Base-by-base conservation (phyloP, 1,284 basidiomycete genomes). In the Amylostereum areolatum region DNA sequence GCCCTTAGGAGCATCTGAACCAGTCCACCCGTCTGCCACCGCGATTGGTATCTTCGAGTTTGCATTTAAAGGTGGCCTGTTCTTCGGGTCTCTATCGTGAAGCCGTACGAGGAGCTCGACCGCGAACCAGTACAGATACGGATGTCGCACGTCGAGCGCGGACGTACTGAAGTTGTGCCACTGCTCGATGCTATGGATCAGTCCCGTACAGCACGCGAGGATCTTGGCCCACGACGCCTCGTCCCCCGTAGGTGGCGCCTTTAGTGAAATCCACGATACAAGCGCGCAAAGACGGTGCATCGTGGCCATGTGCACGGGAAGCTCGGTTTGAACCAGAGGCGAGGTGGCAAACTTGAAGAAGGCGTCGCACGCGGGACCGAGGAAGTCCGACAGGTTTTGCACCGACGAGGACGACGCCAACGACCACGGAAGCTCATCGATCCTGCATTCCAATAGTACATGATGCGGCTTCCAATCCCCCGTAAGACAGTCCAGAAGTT, bases 401-500 rank as follows among this genome's bases (percentile, higher is more conserved):
- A 49, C 41, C 9, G 62, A 51, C 36, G 53, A 55, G 27, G 27
- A 10, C 8, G 45, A 39, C 31, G 46, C 48, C 25, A 57, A 49
- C n/a, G n/a, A 18, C 18, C 18, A 18, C 18, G 18, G 11, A 34
- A 47, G 37, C 27, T 48, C 47, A 35, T 52, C 41, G 9, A 52
- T 25, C 28, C 48, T 48, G 33, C 41, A 29, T 27, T 40, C 18
- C 34, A 52, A 40, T 30, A 49, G 46, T 11, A 48, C 18, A 18
- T 18, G 43, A 25, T 47, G 34, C 24, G 43, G 32, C 36, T 36
- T 45, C 27, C 50, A 47, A 49, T 56, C 51, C 10, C 61, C 62
- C 18, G 68, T 62, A 30, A 69, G 37, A 46, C 73, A 54, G 4
- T 66, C 59, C 43, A 79, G 51, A 12, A 89, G 67, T 29, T 81